phyloP scores from a whole-genome alignment of 1,284 basidiomycete species.

The Phaffia rhodozyma region DNA sequence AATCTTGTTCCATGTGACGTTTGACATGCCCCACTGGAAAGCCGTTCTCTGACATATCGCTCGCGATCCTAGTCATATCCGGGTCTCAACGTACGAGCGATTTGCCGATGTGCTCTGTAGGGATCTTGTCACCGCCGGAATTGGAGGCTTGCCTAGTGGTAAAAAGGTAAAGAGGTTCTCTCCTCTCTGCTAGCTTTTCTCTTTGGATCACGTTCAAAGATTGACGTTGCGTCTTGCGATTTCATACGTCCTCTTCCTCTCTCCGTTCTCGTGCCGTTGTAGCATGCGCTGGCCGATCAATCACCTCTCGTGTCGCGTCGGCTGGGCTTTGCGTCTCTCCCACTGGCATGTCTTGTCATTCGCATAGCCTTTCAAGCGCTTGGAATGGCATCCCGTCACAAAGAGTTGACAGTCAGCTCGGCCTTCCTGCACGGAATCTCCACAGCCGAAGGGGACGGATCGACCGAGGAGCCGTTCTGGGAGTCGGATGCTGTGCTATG shows the following conservation, averaged over 20 bases:
- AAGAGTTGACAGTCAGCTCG: conserved; percentile 25
- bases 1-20: conserved; percentile 20
- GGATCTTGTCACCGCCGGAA: conserved; percentile 74
- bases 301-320: conserved; percentile 87
- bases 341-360: conserved; percentile 80
- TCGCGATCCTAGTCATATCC: conserved; percentile 55
- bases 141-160: conserved; percentile 50
- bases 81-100: conserved; percentile 86
- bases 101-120: conserved; percentile 94
- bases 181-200: background rate
- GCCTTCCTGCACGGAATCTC: conserved; percentile 29
- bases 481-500: conserved; percentile 41
- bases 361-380: conserved; percentile 72
- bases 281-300: conserved; percentile 88
- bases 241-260: background rate
- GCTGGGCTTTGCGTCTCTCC: conserved; percentile 85
- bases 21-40: too few relatives aligned
- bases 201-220: background rate
- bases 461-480: conserved; percentile 26
- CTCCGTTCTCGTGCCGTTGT: conserved; percentile 6
- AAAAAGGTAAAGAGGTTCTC: conserved; percentile 46
- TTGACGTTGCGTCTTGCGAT: background rate
- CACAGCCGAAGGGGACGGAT: conserved; percentile 32
- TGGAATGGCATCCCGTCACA: conserved; percentile 50
- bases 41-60: too few relatives aligned